A percentile compares a stretch with the other conserved stretches of the same genome.
Conservation (phyloP, 1,139 yeast genomes). For the Torulaspora pretoriensis region DNA sequence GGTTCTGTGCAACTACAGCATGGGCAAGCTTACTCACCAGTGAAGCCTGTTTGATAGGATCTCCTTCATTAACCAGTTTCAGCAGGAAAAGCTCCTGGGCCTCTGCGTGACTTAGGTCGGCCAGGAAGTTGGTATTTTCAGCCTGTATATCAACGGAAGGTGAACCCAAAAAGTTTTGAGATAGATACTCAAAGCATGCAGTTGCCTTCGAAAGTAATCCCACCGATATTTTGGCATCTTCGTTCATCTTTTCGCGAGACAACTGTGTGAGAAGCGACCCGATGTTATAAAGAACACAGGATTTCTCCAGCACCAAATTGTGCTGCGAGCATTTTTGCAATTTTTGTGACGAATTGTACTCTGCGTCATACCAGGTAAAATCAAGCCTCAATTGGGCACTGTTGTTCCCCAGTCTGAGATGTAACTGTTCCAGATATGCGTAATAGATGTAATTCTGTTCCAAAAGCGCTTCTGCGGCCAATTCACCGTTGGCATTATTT, state of each 20-base stretch:
- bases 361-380: slow-evolving; percentile 80
- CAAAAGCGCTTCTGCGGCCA: slow-evolving; percentile 42
- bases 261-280: slow-evolving; percentile 54
- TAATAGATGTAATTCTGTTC: slow-evolving; percentile 67
- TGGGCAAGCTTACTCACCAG: slow-evolving; percentile 69
- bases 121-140: slow-evolving; percentile 62
- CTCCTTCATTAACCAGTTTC: slow-evolving; percentile 47
- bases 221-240: slow-evolving; percentile 57
- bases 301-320: slow-evolving; percentile 84
- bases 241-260: slow-evolving; percentile 40
- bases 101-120: slow-evolving; percentile 71
- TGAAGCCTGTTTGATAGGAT: slow-evolving; percentile 48
- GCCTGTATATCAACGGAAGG: slow-evolving; percentile 77
- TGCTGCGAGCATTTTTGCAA: slow-evolving; percentile 53
- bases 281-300: slow-evolving; percentile 71
- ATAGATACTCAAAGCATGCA: slow-evolving; percentile 67
- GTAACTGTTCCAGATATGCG: slow-evolving; percentile 76
- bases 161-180: slow-evolving; percentile 84
- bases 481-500: slow-evolving; percentile 45
- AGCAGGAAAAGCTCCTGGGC: slow-evolving; percentile 80
- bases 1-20: slow-evolving; percentile 56
- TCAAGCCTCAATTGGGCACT: slow-evolving; percentile 53
- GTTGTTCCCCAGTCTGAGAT: slow-evolving; percentile 66
- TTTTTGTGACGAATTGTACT: slow-evolving; percentile 37
- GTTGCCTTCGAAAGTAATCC: slow-evolving; percentile 70